Percentiles rank a stretch among this genome's conserved stretches.
Conservation (phyloP, 192 early-diverging fungal genomes). For the Linnemannia exigua region DNA sequence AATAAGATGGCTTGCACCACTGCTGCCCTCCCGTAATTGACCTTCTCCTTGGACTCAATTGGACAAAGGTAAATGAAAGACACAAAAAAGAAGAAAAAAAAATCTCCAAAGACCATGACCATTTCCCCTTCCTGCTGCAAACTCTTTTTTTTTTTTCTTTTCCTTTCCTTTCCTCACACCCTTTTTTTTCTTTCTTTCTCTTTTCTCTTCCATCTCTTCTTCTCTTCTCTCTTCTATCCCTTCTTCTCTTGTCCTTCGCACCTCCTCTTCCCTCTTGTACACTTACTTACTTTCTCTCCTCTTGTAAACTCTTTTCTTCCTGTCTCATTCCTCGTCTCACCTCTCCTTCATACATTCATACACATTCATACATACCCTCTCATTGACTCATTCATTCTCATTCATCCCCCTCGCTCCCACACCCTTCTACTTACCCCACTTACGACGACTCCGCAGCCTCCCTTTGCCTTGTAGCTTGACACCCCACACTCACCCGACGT, state of each 20-base stretch:
- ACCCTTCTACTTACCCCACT: neutral
- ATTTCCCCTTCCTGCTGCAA: neutral
- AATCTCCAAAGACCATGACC: neutral
- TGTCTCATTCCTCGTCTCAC: neutral
- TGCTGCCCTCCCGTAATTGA: too few relatives aligned
- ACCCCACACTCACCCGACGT: neutral
- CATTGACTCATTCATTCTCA: too few relatives aligned
- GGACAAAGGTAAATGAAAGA: neutral
- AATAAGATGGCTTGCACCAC: too few relatives aligned
- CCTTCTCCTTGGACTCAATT: neutral
- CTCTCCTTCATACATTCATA: neutral
- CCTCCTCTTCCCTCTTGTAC: neutral
- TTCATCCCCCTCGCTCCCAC: neutral
- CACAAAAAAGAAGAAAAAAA: neutral
- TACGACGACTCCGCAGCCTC: neutral
- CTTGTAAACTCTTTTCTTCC: neutral
- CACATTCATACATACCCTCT: neutral
- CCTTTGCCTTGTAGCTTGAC: neutral
- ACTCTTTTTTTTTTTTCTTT: conserved; percentile 7
- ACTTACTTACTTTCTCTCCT: neutral
- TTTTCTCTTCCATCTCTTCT: neutral
- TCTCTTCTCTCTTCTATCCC: neutral
- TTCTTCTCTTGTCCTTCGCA: neutral
- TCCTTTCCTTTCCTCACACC: neutral
- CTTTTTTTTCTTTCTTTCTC: neutral